phyloP scores from a whole-genome alignment of 148 eudicot genomes.

The Nepenthes mirabilis region DNA sequence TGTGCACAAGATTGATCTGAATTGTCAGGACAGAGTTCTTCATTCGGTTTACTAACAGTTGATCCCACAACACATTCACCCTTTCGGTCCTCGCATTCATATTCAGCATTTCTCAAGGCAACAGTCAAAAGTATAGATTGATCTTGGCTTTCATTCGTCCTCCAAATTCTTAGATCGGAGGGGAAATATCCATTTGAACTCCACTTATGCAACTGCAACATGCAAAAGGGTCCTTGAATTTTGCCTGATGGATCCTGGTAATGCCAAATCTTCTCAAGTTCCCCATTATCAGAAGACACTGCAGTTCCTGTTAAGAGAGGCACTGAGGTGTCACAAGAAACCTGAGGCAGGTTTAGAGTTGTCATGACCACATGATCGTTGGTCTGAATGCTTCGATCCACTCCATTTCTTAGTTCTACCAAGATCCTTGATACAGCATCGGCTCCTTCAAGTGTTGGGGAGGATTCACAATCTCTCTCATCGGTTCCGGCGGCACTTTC shows the following conservation, averaged over 20 bases:
- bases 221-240: constrained; percentile 81
- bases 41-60: constrained; percentile 14
- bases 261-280: constrained; percentile 66
- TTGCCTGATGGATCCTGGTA: constrained; percentile 74
- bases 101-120: constrained; percentile 25
- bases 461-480: constrained; percentile 9
- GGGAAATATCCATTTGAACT: constrained; percentile 65
- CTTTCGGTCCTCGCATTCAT: no score
- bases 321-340: constrained; percentile 26
- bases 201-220: constrained; percentile 77
- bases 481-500: constrained; percentile 23
- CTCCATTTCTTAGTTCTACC: background rate
- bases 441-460: constrained; percentile 19
- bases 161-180: constrained; percentile 75
- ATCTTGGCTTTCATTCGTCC: constrained; percentile 30
- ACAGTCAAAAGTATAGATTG: constrained; percentile 58
- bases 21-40: constrained; percentile 11
- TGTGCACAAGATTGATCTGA: background rate
- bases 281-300: constrained; percentile 23
- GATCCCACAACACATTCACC: background rate
- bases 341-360: constrained; percentile 18
- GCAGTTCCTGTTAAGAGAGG: constrained; percentile 24
- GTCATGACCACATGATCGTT: constrained; percentile 23
- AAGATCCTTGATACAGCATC: constrained; percentile 8
- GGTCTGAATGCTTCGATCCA: constrained; percentile 16